Percentiles rank a stretch among this genome's conserved stretches.
Evolutionary conservation across 1,284 basidiomycete species (phyloP).

Genomic region (Ganoderma sinense): DNA sequence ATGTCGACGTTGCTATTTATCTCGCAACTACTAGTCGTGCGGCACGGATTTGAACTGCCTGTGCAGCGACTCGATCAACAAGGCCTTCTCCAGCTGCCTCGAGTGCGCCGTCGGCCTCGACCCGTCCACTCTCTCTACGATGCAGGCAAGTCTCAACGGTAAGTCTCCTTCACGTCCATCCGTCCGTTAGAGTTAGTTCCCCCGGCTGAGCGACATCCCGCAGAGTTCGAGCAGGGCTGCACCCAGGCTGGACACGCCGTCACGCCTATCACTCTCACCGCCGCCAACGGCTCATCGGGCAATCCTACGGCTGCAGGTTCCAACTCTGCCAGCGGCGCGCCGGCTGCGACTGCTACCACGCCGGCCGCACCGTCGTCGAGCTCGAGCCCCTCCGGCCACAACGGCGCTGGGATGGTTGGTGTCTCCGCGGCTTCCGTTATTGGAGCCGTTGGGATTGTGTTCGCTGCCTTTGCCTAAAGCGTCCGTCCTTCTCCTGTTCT

Average conservation of each 20-base stretch:
- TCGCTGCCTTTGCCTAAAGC: not conserved
- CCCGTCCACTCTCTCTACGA: not conserved
- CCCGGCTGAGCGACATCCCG: not conserved
- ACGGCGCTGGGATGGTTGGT: not conserved
- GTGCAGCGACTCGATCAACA: not conserved
- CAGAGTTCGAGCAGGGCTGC: not conserved
- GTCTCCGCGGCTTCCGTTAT: not conserved
- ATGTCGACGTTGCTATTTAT: not conserved
- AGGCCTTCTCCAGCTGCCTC: conserved; percentile 1
- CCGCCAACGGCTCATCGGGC: not conserved
- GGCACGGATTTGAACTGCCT: not conserved
- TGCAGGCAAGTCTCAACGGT: not conserved
- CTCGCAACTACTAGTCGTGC: not conserved
- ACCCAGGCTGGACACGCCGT: not conserved
- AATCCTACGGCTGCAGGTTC: not conserved
- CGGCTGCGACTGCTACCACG: not conserved
- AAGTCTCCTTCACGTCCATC: not conserved
- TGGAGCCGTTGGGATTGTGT: not conserved
- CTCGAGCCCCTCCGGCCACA: not conserved
- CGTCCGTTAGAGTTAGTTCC: not conserved
- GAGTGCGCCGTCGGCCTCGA: not conserved
- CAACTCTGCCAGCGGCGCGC: not conserved
- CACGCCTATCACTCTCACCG: not conserved
- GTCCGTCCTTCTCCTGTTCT: not conserved
- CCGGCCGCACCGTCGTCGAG: not conserved